These are phyloP conservation scores for Phytophthora palmivora DNA, from an alignment of 352 stramenopile species.

Conservation along the genomic window DNA sequence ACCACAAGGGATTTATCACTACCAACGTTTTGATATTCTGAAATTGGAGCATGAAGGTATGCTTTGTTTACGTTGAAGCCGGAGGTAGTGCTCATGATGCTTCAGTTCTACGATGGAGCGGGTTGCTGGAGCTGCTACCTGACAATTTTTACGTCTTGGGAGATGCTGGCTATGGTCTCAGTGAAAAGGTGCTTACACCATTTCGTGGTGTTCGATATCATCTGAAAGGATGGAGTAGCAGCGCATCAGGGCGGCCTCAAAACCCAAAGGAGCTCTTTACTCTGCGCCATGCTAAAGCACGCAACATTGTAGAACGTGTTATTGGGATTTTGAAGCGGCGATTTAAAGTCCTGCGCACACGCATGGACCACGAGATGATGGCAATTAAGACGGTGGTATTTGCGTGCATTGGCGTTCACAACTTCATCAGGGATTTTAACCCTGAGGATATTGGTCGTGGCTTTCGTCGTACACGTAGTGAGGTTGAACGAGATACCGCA, in stretches of 20 bases:
- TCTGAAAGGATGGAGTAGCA: not conserved
- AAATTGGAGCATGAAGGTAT: constrained; percentile 7
- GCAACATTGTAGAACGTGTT: constrained; percentile 5
- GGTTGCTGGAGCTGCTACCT: not conserved
- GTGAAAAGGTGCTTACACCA: not conserved
- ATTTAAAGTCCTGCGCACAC: constrained; percentile 2
- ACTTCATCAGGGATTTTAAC: constrained; percentile 3
- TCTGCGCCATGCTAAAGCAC: constrained; percentile 1
- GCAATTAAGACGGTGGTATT: not conserved
- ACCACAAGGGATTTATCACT: constrained; percentile 3
- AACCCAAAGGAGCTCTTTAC: constrained; percentile 6
- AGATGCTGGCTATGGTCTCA: not conserved
- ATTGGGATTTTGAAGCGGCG: constrained; percentile 8
- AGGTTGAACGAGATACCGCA: too few relatives aligned
- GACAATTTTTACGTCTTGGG: constrained; percentile 1
- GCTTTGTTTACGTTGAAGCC: constrained; percentile 2
- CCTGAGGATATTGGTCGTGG: not conserved
- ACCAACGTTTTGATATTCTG: constrained; percentile 12
- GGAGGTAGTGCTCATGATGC: constrained; percentile 17
- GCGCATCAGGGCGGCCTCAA: too few relatives aligned
- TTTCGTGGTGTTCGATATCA: constrained; percentile 1
- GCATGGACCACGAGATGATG: not conserved
- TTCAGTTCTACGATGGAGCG: not conserved
- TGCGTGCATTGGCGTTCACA: not conserved
- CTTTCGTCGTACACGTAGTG: not conserved